Percentiles rank a stretch among this genome's conserved stretches.
These are phyloP conservation scores for Metschnikowia lochheadii DNA, from an alignment of 805 yeast genomes.

Conservation along the genomic window DNA sequence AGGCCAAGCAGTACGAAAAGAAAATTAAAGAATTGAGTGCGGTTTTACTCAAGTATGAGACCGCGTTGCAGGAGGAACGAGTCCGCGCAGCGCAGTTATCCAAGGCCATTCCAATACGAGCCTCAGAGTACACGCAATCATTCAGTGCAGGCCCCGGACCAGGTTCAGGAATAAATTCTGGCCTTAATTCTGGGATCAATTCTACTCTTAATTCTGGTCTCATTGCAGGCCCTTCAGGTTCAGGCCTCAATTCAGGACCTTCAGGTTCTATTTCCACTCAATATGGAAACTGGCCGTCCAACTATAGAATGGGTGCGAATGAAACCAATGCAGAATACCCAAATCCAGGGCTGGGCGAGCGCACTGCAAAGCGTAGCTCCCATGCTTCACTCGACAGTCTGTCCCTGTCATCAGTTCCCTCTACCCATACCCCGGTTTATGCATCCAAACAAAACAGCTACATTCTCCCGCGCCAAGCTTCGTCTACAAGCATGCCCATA, in stretches of 20 bases:
- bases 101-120: slow-evolving; percentile 36
- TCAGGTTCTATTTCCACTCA: background rate
- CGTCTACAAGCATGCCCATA: slow-evolving; percentile 22
- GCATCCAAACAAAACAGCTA: background rate
- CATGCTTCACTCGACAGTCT: slow-evolving; percentile 5
- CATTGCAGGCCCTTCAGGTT: too few relatives aligned
- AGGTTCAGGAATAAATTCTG: too few relatives aligned
- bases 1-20: slow-evolving; percentile 29
- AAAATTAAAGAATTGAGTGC: slow-evolving; percentile 32
- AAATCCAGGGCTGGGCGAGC: background rate
- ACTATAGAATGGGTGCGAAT: background rate
- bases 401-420: slow-evolving; percentile 3
- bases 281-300: background rate
- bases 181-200: too few relatives aligned
- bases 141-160: too few relatives aligned
- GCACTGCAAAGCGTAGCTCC: background rate
- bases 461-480: slow-evolving; percentile 2
- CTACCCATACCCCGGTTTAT: background rate
- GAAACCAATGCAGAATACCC: background rate
- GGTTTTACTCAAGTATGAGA: slow-evolving; percentile 30
- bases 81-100: slow-evolving; percentile 31
- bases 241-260: too few relatives aligned
- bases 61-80: slow-evolving; percentile 35
- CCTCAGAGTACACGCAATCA: background rate
- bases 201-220: too few relatives aligned